Evolutionary conservation across 345 rosid genomes (phyloP), one percentile per base, ranked within the genome.

Genomic region (Euphorbia lathyris): DNA sequence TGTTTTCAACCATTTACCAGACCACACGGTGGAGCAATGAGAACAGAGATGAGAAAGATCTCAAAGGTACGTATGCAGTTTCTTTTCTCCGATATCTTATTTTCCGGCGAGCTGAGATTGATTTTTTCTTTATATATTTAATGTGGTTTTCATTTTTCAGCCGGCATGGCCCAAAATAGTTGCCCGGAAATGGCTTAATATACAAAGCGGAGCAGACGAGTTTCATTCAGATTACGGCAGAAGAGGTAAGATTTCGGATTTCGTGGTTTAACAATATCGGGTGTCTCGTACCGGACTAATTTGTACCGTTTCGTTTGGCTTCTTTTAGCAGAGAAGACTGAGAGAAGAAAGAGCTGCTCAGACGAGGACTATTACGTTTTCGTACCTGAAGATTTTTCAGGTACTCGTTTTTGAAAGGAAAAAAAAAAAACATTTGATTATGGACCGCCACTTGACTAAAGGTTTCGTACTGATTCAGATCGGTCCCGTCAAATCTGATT

Each of bases 171-270:
- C 96, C 3, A 86, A 77, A 79, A 70, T 73, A 57, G 85, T 90
- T 50, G 98, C 72, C 32, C 82, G 83, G 58, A 93, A 91, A 82
- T 93, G 98, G 97, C 83, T 93, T 26, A 90, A 93, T 74, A 78
- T 90, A 77, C 86, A 81, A 45, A 83, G 87, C 58, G 78, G 85
- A 74, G 85, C 83, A 26, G 88, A 81, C 25, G 96, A 89, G 78
- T 93, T 85, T 73, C 84, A 86, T 59, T 86, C 97, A 3, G 98
- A 93, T 77, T 90, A 81, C 67, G 56, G 83, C 29, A 62, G 78
- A 34, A 75, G 57, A 79, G 92, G 98, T 93, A 25, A 73, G 20
- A 3, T 27, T 73, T 66, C 69, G 22, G 56, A 16, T 65, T 70
- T n/a, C 23, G 2, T 6, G 22, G 17, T 19, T 19, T 19, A 7